These are phyloP conservation scores for Kwoniella sp. DNA, from an alignment of 768 basidiomycete species.

Conservation along the genomic window DNA sequence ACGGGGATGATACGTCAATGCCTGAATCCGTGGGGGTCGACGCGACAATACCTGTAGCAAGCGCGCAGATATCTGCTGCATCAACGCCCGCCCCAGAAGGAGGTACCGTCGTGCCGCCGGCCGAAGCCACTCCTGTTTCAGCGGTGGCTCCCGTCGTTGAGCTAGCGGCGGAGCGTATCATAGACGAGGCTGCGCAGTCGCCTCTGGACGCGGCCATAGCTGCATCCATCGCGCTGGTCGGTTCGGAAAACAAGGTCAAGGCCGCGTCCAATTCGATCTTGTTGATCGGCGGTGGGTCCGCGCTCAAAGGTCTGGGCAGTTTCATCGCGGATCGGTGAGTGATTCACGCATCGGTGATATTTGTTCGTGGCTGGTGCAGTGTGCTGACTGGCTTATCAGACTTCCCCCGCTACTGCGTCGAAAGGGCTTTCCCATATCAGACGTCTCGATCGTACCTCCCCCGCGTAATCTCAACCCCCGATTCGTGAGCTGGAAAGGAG, in stretches of 20 bases:
- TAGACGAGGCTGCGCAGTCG: conserved; percentile 31
- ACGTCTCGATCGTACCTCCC: conserved; percentile 79
- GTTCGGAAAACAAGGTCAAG: conserved; percentile 40
- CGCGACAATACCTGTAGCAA: no score
- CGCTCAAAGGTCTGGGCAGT: conserved; percentile 34
- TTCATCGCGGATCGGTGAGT: conserved; percentile 41
- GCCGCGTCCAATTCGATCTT: conserved; percentile 29
- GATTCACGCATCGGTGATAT: background rate
- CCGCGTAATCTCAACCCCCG: conserved; percentile 88
- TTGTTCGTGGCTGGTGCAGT: no score
- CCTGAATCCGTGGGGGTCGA: no score
- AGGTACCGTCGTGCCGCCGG: no score
- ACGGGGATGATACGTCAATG: no score
- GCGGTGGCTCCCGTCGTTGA: background rate
- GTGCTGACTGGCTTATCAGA: conserved; percentile 6
- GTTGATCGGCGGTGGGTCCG: conserved; percentile 36
- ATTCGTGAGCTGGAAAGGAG: conserved; percentile 92
- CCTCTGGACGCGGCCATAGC: conserved; percentile 42
- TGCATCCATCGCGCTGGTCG: conserved; percentile 29
- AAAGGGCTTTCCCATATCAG: conserved; percentile 28
- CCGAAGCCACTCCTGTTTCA: background rate
- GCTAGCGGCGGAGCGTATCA: conserved; percentile 12
- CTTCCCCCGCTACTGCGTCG: conserved; percentile 35
- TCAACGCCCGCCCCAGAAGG: background rate
- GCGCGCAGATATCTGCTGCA: no score